Evolutionary conservation across 2,329 filamentous ascomycete species (phyloP).

Genomic region (Cadophora luteo-olivacea): DNA sequence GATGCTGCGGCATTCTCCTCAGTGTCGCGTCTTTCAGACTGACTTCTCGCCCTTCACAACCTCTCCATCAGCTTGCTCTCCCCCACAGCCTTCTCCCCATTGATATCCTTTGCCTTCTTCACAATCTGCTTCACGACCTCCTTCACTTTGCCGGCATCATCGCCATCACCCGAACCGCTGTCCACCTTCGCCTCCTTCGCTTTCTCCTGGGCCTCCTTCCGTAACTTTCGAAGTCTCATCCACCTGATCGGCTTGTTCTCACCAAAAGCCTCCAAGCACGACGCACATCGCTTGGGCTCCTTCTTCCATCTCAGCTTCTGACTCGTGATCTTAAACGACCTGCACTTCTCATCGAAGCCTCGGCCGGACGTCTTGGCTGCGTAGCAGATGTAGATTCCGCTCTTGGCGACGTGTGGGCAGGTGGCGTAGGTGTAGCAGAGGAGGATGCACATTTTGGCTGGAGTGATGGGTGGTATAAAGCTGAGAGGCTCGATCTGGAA

Average conservation of each 20-base stretch:
- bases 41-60: background rate
- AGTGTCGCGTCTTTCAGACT: background rate
- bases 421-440: background rate
- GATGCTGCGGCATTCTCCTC: background rate
- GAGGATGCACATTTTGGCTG: conserved; percentile 1
- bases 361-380: background rate
- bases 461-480: too few relatives aligned
- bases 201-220: background rate
- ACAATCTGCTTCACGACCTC: background rate
- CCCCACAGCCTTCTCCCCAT: too few relatives aligned
- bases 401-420: background rate
- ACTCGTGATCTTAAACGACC: background rate
- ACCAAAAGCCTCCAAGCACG: background rate
- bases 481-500: background rate
- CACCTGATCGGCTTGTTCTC: background rate
- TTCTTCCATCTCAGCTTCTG: background rate
- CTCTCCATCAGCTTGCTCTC: background rate
- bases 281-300: background rate
- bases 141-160: background rate
- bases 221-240: background rate
- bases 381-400: background rate
- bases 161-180: background rate
- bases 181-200: background rate
- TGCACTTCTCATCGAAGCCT: background rate
- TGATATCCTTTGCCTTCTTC: too few relatives aligned